phyloP scores from a whole-genome alignment of 2,329 filamentous ascomycete species.

The Biscogniauxia marginata region DNA sequence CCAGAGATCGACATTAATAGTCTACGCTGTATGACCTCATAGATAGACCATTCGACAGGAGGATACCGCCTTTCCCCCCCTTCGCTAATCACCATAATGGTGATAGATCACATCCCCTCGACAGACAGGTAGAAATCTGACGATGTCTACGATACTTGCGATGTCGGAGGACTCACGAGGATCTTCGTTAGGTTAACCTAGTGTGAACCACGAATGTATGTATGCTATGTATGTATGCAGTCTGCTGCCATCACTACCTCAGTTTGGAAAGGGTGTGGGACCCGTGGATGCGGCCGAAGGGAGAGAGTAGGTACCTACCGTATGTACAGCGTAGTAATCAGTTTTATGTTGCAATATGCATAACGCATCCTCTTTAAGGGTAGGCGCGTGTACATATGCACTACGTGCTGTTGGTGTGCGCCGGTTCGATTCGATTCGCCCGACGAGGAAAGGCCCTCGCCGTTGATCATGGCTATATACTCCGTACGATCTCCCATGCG shows the following conservation, averaged over 20 bases:
- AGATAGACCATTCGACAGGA: neutral
- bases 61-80: neutral
- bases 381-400: neutral
- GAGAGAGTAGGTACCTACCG: neutral
- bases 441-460: neutral
- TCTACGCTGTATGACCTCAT: neutral
- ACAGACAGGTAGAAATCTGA: neutral
- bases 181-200: neutral
- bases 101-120: neutral
- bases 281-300: neutral
- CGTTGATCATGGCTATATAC: neutral
- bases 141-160: neutral
- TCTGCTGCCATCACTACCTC: neutral
- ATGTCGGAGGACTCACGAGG: neutral
- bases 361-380: neutral
- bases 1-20: neutral
- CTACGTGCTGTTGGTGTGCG: neutral
- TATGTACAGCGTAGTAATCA: neutral
- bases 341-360: neutral
- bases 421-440: neutral
- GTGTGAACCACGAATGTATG: neutral
- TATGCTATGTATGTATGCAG: too few species aligned
- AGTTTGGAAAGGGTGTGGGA: neutral
- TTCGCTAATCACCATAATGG: neutral
- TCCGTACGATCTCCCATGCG: neutral